phyloP scores from a whole-genome alignment of 1,284 basidiomycete genomes.

The Mycena sp. region DNA sequence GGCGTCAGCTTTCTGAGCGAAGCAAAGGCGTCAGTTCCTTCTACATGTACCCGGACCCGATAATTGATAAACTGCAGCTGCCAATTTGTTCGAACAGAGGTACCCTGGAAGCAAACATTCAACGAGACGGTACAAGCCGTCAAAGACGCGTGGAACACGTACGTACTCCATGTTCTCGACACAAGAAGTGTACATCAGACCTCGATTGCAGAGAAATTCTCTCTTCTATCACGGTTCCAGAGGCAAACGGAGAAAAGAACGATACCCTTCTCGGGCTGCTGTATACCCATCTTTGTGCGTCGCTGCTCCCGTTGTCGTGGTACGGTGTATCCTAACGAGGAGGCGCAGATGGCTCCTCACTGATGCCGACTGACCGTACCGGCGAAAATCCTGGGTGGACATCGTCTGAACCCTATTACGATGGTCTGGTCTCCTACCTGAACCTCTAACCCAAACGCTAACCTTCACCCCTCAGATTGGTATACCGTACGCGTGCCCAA shows the following conservation, averaged over 20 bases:
- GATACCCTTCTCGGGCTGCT: slow-evolving; percentile 3
- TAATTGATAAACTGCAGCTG: background rate
- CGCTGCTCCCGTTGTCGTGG: background rate
- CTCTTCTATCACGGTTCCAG: slow-evolving; percentile 1
- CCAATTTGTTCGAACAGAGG: slow-evolving; percentile 5
- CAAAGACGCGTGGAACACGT: slow-evolving; percentile 14
- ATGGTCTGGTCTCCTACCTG: too few relatives aligned
- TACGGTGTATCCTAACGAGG: background rate
- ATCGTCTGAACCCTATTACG: background rate
- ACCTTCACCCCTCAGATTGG: too few relatives aligned
- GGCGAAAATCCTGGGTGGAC: slow-evolving; percentile 9
- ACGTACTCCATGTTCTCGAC: background rate
- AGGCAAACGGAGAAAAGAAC: slow-evolving; percentile 5
- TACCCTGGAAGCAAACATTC: slow-evolving; percentile 11
- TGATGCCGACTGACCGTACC: slow-evolving; percentile 9
- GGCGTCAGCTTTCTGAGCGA: slow-evolving; percentile 14
- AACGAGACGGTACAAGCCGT: slow-evolving; percentile 2
- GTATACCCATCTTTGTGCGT: slow-evolving; percentile 5
- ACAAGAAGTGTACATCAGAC: background rate
- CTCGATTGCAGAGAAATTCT: background rate
- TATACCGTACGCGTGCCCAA: background rate
- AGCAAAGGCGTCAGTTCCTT: background rate
- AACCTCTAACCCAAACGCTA: too few relatives aligned
- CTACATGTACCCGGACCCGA: background rate
- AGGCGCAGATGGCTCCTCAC: background rate